Evolutionary conservation across 208 protist species (phyloP).

Genomic region (Trypanosoma platydactyli): DNA sequence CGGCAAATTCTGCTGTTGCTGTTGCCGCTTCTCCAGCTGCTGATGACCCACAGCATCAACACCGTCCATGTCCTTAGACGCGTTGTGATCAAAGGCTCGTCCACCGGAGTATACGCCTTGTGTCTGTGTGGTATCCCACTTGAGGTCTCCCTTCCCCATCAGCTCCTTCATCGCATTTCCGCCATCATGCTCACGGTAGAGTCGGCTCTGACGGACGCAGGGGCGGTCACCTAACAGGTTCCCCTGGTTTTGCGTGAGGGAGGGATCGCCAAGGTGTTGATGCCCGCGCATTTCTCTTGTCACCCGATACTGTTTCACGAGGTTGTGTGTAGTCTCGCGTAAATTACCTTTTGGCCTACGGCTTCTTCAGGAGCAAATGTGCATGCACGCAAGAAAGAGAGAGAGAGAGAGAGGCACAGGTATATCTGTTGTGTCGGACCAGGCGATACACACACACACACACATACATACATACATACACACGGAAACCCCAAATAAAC

Average conservation of each 20-base stretch:
- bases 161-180: conserved; percentile 89
- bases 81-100: conserved; percentile 72
- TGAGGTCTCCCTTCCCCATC: conserved; percentile 74
- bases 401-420: too few relatives aligned
- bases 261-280: conserved; percentile 52
- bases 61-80: background rate
- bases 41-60: conserved; percentile 11
- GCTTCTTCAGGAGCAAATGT: too few relatives aligned
- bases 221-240: conserved; percentile 87
- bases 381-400: too few relatives aligned
- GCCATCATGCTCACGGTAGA: conserved; percentile 76
- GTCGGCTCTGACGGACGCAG: conserved; percentile 82
- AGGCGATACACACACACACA: too few relatives aligned
- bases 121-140: conserved; percentile 76
- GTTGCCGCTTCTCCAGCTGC: conserved; percentile 26
- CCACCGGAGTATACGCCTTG: conserved; percentile 79
- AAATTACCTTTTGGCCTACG: too few relatives aligned
- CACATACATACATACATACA: too few relatives aligned
- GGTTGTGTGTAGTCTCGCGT: conserved; percentile 10
- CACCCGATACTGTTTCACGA: background rate
- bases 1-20: conserved; percentile 13
- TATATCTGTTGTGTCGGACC: too few relatives aligned
- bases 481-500: too few relatives aligned
- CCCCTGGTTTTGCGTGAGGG: conserved; percentile 83
- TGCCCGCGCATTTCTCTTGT: conserved; percentile 53